Evolutionary conservation across 257 asterid species (phyloP), one percentile per base, ranked within the genome.

Genomic region (Solanum bulbocastanum): DNA sequence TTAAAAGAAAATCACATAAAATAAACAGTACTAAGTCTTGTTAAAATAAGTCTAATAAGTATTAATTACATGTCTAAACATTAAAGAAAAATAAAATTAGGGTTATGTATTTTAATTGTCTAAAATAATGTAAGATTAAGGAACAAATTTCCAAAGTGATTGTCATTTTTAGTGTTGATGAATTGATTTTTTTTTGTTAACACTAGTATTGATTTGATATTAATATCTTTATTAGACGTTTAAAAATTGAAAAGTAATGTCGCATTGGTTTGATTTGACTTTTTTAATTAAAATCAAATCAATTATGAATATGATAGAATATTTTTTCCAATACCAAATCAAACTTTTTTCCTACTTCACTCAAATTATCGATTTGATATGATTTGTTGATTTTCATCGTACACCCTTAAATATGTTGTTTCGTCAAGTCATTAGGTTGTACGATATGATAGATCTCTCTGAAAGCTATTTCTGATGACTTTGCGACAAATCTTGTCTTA

Each of bases 241-340:
- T 44, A 44, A 44, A 44, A 44, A 4, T 44, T 44, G 49, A 11
- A 44, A 44, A 44, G 0, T 44, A 44, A 44, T 52, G 7, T 49
- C 0, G 23, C 0, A 8, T 0, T 5, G 23, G 9, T 52, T 52
- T 52, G 9, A 16, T 52, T 16, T 52, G 10, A 15, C 8, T 42
- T 52, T 52, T 52, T 16, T 15, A 49, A 8, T 49, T 49, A 8
- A 49, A 49, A 2, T 49, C 56, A 12, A 44, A 44, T 44, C 52
- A 44, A 42, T 42, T 42, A 42, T 10, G 11, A 2, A 39, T 39
- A 39, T 40, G 46, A 42, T 44, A 44, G 16, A 44, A 4, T 44
- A 12, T 44, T 44, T 12, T 44, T 46, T 14, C 3, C 56, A 46
- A 46, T 46, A 49, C 0, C 58, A 49, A 49, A 49, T 20, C 25